These are phyloP conservation scores for Jaapia argillacea DNA, from an alignment of 768 basidiomycete genomes.

Conservation along the genomic window DNA sequence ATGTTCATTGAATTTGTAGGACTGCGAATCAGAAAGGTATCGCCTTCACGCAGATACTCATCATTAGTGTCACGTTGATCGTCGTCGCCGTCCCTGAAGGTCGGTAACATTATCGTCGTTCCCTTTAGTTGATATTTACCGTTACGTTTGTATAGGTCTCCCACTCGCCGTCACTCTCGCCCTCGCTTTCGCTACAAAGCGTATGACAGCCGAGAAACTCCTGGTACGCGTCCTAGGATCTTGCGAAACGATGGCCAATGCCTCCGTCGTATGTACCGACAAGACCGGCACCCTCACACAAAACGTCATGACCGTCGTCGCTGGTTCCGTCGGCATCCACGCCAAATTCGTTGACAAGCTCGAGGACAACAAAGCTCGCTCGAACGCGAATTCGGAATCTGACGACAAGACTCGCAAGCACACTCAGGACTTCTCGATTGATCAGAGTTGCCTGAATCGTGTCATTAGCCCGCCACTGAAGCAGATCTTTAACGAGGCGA, in stretches of 20 bases:
- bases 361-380: constrained; percentile 56
- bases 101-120: constrained; percentile 12
- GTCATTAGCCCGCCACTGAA: constrained; percentile 51
- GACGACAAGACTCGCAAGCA: constrained; percentile 32
- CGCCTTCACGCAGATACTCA: constrained; percentile 85
- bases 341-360: constrained; percentile 86
- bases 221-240: constrained; percentile 93
- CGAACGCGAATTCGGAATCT: constrained; percentile 55
- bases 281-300: constrained; percentile 96
- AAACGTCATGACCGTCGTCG: constrained; percentile 93
- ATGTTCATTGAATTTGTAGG: constrained; percentile 21
- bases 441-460: constrained; percentile 58
- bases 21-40: constrained; percentile 79
- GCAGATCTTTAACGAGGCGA: constrained; percentile 71
- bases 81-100: constrained; percentile 88
- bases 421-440: constrained; percentile 75
- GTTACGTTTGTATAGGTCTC: constrained; percentile 41
- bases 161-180: constrained; percentile 95
- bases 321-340: constrained; percentile 88
- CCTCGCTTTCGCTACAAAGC: constrained; percentile 92
- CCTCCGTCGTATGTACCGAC: constrained; percentile 92
- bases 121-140: constrained; percentile 4
- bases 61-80: constrained; percentile 88
- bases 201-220: constrained; percentile 95
- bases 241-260: constrained; percentile 98